Percentiles rank a stretch among this genome's conserved stretches.
Conservation (phyloP, 306 rosid species). For the Leucaena leucocephala region DNA sequence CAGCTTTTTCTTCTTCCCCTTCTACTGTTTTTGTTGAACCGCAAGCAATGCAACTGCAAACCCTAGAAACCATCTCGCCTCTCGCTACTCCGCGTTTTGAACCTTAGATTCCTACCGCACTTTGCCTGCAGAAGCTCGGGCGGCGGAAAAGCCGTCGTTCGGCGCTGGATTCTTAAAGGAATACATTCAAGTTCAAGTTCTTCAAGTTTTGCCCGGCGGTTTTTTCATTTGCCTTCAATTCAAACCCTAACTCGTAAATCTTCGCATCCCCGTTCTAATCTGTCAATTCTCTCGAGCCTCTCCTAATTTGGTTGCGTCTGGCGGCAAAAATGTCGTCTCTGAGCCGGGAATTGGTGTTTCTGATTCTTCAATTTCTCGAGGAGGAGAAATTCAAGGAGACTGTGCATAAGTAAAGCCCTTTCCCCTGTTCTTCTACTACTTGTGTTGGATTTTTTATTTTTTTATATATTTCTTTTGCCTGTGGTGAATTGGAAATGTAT, state of each 20-base stretch:
- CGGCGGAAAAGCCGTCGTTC: conserved; percentile 8
- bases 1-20: conserved; percentile 31
- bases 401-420: conserved; percentile 58
- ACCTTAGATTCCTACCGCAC: background rate
- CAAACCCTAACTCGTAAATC: conserved; percentile 23
- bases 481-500: conserved; percentile 16
- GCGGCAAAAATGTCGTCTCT: conserved; percentile 57
- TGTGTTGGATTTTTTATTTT: background rate
- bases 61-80: conserved; percentile 58
- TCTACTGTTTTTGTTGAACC: conserved; percentile 23
- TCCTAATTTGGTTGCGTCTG: conserved; percentile 12
- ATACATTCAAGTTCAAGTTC: conserved; percentile 22
- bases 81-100: background rate
- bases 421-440: background rate
- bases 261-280: background rate
- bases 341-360: conserved; percentile 68
- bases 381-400: conserved; percentile 73
- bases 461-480: background rate
- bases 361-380: conserved; percentile 77
- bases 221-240: background rate
- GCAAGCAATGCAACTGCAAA: conserved; percentile 35
- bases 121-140: background rate
- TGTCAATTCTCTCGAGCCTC: background rate
- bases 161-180: background rate
- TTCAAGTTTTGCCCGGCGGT: background rate